phyloP scores from a whole-genome alignment of 106 monocot species.

The Gastrodia elata region DNA sequence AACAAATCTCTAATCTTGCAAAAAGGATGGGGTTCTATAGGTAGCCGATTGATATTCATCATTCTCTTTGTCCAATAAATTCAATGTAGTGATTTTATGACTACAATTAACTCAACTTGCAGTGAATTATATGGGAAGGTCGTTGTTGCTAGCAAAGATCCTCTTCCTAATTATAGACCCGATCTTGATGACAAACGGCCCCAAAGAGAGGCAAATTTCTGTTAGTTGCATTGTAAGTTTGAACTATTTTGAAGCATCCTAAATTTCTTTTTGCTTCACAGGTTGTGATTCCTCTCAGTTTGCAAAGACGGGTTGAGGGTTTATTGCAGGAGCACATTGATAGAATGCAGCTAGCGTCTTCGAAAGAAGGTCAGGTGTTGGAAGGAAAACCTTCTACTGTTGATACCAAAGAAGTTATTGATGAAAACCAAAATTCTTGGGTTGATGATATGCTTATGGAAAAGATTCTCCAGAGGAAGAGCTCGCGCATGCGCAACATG shows the following conservation, averaged over 20 bases:
- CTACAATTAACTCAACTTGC: slow-evolving; percentile 1
- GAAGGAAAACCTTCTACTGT: slow-evolving; percentile 17
- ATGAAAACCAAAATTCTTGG: slow-evolving; percentile 46
- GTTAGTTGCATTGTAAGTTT: background rate
- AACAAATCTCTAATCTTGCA: slow-evolving; percentile 85
- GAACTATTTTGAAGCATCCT: slow-evolving; percentile 2
- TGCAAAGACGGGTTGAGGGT: slow-evolving; percentile 92
- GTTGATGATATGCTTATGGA: slow-evolving; percentile 80
- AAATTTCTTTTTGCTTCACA: slow-evolving; percentile 12
- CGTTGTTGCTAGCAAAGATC: slow-evolving; percentile 93
- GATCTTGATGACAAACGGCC: slow-evolving; percentile 98
- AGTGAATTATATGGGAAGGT: slow-evolving; percentile 91
- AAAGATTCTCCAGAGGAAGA: slow-evolving; percentile 83
- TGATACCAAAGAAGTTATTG: slow-evolving; percentile 25
- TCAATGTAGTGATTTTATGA: background rate
- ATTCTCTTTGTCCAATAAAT: background rate
- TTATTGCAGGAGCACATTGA: slow-evolving; percentile 89
- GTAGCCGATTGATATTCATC: slow-evolving; percentile 20
- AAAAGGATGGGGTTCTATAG: slow-evolving; percentile 91
- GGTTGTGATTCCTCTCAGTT: slow-evolving; percentile 87
- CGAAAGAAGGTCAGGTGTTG: slow-evolving; percentile 10
- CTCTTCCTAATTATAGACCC: slow-evolving; percentile 92
- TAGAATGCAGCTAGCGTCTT: slow-evolving; percentile 39
- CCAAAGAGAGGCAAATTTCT: slow-evolving; percentile 73
- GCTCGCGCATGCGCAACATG: slow-evolving; percentile 75